Conservation (phyloP, 2,329 filamentous ascomycete genomes). For the Colletotrichum tanaceti region DNA sequence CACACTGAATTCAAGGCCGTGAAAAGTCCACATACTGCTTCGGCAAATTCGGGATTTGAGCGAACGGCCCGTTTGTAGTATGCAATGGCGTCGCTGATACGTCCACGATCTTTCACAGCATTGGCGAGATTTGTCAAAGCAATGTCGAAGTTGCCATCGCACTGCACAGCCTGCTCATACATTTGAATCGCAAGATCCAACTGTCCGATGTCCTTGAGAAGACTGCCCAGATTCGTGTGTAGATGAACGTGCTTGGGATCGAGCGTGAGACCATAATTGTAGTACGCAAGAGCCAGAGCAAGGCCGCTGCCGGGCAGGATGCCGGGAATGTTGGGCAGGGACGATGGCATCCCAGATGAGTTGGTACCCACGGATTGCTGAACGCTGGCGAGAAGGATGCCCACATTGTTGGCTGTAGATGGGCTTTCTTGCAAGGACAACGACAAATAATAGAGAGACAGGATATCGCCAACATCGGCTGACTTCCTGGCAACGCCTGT, state of each 20-base stretch:
- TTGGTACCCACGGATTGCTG: conserved; percentile 70
- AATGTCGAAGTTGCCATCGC: conserved; percentile 96
- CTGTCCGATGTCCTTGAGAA: conserved; percentile 96
- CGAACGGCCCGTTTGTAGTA: conserved; percentile 92
- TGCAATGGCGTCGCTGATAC: conserved; percentile 88
- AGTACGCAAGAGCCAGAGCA: conserved; percentile 89
- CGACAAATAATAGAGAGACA: conserved; percentile 95
- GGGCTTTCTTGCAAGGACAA: conserved; percentile 94
- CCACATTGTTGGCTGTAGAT: conserved; percentile 97
- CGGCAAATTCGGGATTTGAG: conserved; percentile 95
- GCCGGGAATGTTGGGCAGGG: conserved; percentile 72
- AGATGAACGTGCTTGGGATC: conserved; percentile 93
- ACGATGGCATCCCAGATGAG: conserved; percentile 33
- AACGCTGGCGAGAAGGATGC: conserved; percentile 94
- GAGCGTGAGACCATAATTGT: conserved; percentile 90
- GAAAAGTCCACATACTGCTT: conserved; percentile 94
- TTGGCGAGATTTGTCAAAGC: conserved; percentile 96
- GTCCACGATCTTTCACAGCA: conserved; percentile 95
- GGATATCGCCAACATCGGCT: conserved; percentile 87
- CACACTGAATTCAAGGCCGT: conserved; percentile 97
- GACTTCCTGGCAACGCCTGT: conserved; percentile 69
- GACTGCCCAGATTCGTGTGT: conserved; percentile 94
- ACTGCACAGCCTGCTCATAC: conserved; percentile 94
- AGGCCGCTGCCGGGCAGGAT: conserved; percentile 88
- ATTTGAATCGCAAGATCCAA: conserved; percentile 91